Evolutionary conservation across 2,329 filamentous ascomycete genomes (phyloP).

Genomic region (Trichophyton equinum): DNA sequence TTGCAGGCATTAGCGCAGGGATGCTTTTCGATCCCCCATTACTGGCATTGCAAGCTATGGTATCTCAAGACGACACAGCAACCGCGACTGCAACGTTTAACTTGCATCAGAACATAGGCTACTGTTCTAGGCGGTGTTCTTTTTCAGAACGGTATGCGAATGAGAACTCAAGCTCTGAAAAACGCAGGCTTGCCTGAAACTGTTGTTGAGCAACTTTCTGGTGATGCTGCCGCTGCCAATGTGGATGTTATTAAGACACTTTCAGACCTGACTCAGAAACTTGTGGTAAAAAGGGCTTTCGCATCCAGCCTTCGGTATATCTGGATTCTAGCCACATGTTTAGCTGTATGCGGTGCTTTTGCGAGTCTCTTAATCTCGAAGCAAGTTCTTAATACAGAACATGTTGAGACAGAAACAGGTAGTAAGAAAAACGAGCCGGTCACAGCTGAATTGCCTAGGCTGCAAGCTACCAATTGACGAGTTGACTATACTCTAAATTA

Average conservation of each 20-base stretch:
- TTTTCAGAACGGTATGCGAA: constrained; percentile 63
- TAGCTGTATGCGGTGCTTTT: constrained; percentile 20
- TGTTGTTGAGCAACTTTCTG: constrained; percentile 20
- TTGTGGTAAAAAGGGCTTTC: constrained; percentile 35
- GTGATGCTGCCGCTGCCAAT: constrained; percentile 36
- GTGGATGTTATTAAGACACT: constrained; percentile 33
- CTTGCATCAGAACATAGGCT: constrained; percentile 54
- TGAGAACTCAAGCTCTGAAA: constrained; percentile 21
- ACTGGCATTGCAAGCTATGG: constrained; percentile 44
- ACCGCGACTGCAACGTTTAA: constrained; percentile 41
- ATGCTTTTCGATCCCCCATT: constrained; percentile 44
- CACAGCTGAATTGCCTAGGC: neutral
- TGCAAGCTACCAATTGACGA: neutral
- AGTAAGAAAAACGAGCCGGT: neutral
- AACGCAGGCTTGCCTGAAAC: neutral
- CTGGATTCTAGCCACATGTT: constrained; percentile 37
- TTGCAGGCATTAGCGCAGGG: constrained; percentile 41
- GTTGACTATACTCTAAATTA: no score
- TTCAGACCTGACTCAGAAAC: constrained; percentile 25
- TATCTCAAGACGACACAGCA: constrained; percentile 37
- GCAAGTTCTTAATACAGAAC: neutral
- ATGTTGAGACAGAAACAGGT: constrained; percentile 4
- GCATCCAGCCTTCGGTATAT: constrained; percentile 39
- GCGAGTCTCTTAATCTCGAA: neutral
- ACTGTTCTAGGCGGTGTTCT: constrained; percentile 66